A percentile compares a stretch with the other conserved stretches of the same genome.
These are phyloP conservation scores for Sphenostylis stenocarpa DNA, from an alignment of 306 rosid species.

Conservation along the genomic window DNA sequence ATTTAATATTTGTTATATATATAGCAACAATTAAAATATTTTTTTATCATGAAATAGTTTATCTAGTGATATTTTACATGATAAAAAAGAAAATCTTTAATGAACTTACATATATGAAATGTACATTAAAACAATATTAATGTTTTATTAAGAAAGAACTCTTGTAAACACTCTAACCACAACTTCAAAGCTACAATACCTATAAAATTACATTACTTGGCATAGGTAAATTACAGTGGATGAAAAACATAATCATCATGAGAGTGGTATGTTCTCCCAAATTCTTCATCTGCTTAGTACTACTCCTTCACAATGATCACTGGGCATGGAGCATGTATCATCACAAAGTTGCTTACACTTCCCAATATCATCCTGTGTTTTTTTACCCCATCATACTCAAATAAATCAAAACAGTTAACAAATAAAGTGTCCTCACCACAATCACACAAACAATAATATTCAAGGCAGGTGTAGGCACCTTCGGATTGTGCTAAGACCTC, in stretches of 20 bases:
- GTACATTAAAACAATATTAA: too few relatives aligned
- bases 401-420: neutral
- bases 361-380: constrained; percentile 73
- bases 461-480: constrained; percentile 42
- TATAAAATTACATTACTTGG: neutral
- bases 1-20: too few relatives aligned
- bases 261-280: neutral
- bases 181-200: neutral
- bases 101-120: too few relatives aligned
- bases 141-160: too few relatives aligned
- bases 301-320: constrained; percentile 79
- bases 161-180: too few relatives aligned
- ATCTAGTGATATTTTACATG: too few relatives aligned
- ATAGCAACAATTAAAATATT: too few relatives aligned
- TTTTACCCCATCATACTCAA: neutral
- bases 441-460: too few relatives aligned
- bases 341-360: constrained; percentile 84
- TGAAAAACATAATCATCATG: neutral
- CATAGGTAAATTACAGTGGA: neutral
- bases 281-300: constrained; percentile 17
- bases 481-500: constrained; percentile 70
- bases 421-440: neutral
- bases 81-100: too few relatives aligned
- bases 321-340: constrained; percentile 69
- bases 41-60: too few relatives aligned